These are phyloP conservation scores for Herpetospermum pedunculosum DNA, from an alignment of 306 rosid genomes.

Conservation along the genomic window DNA sequence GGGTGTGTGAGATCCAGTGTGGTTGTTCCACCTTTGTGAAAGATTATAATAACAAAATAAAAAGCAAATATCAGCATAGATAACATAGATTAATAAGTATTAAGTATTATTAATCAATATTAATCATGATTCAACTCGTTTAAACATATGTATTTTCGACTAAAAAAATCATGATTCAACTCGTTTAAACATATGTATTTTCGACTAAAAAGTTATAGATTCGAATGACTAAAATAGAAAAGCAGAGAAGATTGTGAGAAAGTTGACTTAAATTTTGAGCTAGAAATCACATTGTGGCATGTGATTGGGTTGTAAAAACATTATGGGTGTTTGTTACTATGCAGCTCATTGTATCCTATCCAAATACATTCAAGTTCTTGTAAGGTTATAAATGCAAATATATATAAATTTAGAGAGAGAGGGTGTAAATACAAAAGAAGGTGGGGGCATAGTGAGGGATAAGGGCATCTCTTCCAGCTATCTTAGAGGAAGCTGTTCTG, in stretches of 20 bases:
- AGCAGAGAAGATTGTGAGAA: no score
- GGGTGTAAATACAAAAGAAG: constrained; percentile 39
- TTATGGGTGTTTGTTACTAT: constrained; percentile 1
- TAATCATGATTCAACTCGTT: no score
- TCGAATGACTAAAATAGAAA: no score
- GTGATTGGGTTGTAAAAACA: constrained; percentile 15
- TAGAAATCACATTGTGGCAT: constrained; percentile 19
- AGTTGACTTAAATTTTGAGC: background rate
- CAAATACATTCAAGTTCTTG: background rate
- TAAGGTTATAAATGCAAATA: background rate
- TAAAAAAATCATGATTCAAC: no score
- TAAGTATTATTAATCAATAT: no score
- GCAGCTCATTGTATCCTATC: background rate
- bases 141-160: no score
- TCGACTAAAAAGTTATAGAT: no score
- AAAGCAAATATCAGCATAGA: no score
- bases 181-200: no score
- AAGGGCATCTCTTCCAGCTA: constrained; percentile 38
- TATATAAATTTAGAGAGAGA: background rate
- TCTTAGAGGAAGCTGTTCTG: constrained; percentile 16
- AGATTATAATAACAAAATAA: background rate
- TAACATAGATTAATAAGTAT: no score
- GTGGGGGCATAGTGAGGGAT: constrained; percentile 32
- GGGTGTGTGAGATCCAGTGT: constrained; percentile 8
- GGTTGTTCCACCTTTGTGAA: constrained; percentile 14